phyloP scores from a whole-genome alignment of 1,139 yeast species.

The Yamadazyma buinensis region DNA sequence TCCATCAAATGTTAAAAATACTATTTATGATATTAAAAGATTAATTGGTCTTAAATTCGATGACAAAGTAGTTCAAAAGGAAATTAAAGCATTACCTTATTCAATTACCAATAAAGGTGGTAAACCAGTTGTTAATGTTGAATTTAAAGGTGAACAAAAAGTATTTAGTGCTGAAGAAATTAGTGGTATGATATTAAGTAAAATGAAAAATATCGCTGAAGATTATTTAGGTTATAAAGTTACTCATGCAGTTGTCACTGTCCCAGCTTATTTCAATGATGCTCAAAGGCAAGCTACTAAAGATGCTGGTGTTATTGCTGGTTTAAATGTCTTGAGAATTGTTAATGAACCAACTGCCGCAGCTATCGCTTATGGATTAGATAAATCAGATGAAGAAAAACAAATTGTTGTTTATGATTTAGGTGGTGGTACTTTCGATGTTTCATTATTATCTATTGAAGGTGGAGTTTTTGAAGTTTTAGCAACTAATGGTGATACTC shows the following conservation, averaged over 20 bases:
- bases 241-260: conserved; percentile 93
- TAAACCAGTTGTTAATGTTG: conserved; percentile 78
- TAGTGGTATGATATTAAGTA: conserved; percentile 86
- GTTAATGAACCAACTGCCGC: conserved; percentile 99
- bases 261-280: conserved; percentile 97
- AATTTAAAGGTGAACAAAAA: conserved; percentile 64
- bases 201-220: conserved; percentile 93
- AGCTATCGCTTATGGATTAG: conserved; percentile 96
- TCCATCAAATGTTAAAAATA: conserved; percentile 73
- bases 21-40: conserved; percentile 83
- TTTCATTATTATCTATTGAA: conserved; percentile 47
- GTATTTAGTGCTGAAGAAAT: conserved; percentile 85
- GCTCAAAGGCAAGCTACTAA: conserved; percentile 99
- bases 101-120: conserved; percentile 63
- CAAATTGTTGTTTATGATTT: conserved; percentile 50
- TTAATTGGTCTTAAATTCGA: conserved; percentile 75
- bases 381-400: conserved; percentile 58
- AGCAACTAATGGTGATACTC: conserved; percentile 55
- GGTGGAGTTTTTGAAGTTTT: conserved; percentile 52
- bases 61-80: conserved; percentile 77
- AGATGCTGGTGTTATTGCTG: conserved; percentile 97
- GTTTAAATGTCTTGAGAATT: conserved; percentile 88
- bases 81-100: conserved; percentile 79
- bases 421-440: conserved; percentile 57
- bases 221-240: conserved; percentile 86